These are phyloP conservation scores for Aspergillus floridensis DNA, from an alignment of 2,329 filamentous ascomycete genomes.

Conservation along the genomic window DNA sequence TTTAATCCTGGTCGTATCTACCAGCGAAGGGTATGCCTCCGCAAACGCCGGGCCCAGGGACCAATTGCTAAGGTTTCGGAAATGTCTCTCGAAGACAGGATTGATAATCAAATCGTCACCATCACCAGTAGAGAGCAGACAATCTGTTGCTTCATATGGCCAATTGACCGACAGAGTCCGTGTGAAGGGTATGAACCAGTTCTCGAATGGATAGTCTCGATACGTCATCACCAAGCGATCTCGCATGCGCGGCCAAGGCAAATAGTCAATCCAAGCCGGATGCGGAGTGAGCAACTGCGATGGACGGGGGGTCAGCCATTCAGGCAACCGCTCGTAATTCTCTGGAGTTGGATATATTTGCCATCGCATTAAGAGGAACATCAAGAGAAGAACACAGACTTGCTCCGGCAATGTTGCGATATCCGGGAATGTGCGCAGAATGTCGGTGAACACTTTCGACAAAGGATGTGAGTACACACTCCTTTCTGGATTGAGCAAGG, in stretches of 20 bases:
- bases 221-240: conserved; percentile 60
- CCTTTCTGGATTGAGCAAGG: conserved; percentile 69
- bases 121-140: conserved; percentile 55
- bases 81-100: conserved; percentile 78
- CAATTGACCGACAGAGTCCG: conserved; percentile 75
- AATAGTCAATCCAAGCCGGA: conserved; percentile 77
- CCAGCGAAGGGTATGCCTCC: conserved; percentile 60
- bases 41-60: conserved; percentile 69
- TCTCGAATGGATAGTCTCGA: conserved; percentile 65
- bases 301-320: conserved; percentile 66
- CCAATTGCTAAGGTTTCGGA: conserved; percentile 77
- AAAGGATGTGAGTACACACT: conserved; percentile 68
- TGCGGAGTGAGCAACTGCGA: conserved; percentile 67
- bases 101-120: conserved; percentile 73
- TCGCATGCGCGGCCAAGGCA: conserved; percentile 77
- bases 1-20: conserved; percentile 41
- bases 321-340: conserved; percentile 74
- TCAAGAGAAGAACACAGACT: conserved; percentile 76
- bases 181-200: conserved; percentile 81
- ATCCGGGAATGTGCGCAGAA: conserved; percentile 78
- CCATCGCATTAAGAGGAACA: conserved; percentile 87
- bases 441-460: conserved; percentile 81
- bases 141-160: conserved; percentile 74
- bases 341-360: conserved; percentile 74
- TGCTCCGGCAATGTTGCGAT: conserved; percentile 76